Percentiles rank a stretch among this genome's conserved stretches.
Conservation (phyloP, 306 rosid genomes). For the Lathyrus aphaca region DNA sequence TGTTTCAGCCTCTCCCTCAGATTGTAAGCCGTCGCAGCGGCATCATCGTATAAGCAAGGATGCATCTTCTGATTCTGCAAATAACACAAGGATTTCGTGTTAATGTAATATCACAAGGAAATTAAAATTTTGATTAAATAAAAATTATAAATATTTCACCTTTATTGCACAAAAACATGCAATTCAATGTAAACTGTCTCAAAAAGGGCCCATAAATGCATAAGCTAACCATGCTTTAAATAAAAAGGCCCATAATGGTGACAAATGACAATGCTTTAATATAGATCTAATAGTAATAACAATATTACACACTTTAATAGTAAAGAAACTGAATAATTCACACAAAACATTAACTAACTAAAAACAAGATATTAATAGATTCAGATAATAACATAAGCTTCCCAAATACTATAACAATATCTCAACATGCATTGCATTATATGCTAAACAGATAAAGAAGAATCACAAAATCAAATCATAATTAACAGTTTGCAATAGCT, state of each 20-base stretch:
- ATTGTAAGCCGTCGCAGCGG: conserved; percentile 54
- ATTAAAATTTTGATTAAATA: neutral
- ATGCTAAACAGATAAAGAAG: conserved; percentile 13
- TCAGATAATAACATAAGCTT: conserved; percentile 9
- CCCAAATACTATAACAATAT: neutral
- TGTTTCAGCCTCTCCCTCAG: conserved; percentile 61
- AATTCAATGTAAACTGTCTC: neutral
- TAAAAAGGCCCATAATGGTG: neutral
- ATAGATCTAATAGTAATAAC: neutral
- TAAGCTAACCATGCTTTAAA: conserved; percentile 12
- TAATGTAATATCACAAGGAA: conserved; percentile 35
- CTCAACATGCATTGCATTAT: neutral
- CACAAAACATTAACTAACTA: neutral
- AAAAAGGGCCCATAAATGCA: conserved; percentile 9
- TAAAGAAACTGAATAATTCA: conserved; percentile 17
- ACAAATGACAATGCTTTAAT: neutral
- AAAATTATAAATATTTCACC: conserved; percentile 9
- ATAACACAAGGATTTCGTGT: conserved; percentile 30
- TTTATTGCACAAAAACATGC: conserved; percentile 14
- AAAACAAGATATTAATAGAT: neutral
- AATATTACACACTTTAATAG: neutral
- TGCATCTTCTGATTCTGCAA: conserved; percentile 75
- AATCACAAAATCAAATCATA: conserved; percentile 3
- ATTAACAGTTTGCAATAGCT: neutral
- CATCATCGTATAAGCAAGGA: conserved; percentile 73